A percentile compares a stretch with the other conserved stretches of the same genome.
Conservation (phyloP, 2,329 filamentous ascomycete species). For the Periglandula ipomoeae region DNA sequence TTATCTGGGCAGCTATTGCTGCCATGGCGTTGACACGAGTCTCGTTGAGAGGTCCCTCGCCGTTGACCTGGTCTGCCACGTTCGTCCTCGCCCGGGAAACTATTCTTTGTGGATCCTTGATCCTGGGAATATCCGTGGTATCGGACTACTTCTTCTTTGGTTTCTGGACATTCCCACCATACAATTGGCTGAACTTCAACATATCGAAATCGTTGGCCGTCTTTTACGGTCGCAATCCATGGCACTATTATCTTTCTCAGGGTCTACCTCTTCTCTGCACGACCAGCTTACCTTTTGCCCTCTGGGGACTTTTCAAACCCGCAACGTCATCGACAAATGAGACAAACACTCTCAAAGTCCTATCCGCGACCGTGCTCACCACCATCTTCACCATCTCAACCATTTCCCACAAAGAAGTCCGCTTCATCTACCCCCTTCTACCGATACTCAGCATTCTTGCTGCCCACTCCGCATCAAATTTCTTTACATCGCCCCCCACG, state of each 20-base stretch:
- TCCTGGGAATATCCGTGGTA: constrained; percentile 54
- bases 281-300: constrained; percentile 68
- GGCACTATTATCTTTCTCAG: constrained; percentile 90
- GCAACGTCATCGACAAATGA: constrained; percentile 24
- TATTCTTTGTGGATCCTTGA: constrained; percentile 50
- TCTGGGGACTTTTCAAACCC: constrained; percentile 52
- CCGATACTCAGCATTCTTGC: constrained; percentile 78
- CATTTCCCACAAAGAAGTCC: constrained; percentile 92
- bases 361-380: constrained; percentile 49
- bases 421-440: constrained; percentile 89
- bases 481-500: constrained; percentile 43
- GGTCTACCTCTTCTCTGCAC: constrained; percentile 81
- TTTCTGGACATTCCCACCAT: constrained; percentile 78
- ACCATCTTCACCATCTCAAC: constrained; percentile 59
- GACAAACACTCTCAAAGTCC: constrained; percentile 25
- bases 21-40: constrained; percentile 33
- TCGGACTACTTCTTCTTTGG: constrained; percentile 76
- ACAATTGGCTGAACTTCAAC: constrained; percentile 86
- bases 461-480: constrained; percentile 54
- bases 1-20: constrained; percentile 71
- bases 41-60: constrained; percentile 26
- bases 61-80: constrained; percentile 33
- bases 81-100: constrained; percentile 53
- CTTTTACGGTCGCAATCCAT: constrained; percentile 85
- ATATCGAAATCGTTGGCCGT: constrained; percentile 76